Evolutionary conservation across 1,139 yeast genomes (phyloP), one percentile per base, ranked within the genome.

Genomic region (Taphrina betulina): DNA sequence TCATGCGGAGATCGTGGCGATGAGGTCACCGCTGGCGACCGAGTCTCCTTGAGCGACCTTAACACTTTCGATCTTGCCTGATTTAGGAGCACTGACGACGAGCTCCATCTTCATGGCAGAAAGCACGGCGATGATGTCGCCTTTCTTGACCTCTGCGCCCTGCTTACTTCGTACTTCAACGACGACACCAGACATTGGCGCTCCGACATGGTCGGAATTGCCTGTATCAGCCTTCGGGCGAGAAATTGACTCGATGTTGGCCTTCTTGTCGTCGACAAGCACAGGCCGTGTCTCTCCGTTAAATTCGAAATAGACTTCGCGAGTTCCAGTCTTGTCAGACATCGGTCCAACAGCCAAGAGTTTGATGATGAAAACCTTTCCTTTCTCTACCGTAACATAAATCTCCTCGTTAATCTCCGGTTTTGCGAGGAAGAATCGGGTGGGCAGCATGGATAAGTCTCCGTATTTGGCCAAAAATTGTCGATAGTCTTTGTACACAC

Each of bases 51-150:
- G 95, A 71, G 83, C 83, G 63, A 89, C 84, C 58, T 78, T 69
- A 34, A 92, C 78, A 28, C 84, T 85, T 53, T 85, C 83, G 60
- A 94, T 82, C 68, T 78, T 80, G 69, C 98, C 99, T 60, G 84
- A 78, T 61, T 81, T 83, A 56, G 95, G 95, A 7, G 99, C 92
- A 69, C 90, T 80, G 65, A 92, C 90, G 54, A 92, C 95, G 97
- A 92, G 92, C 76, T 92, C 99, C 98, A 94, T 94, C 81, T 94
- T 94, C 99, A 92, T 94, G 63, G 99, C 98, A 68, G 94, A 83
- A 68, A 92, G 78, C 28, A 92, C 96, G 58, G 95, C 95, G 65
- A 92, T 72, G 41, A 96, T 94, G 69, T 92, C 96, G 64, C 99
- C 98, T 80, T 90, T 92, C 79, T 86, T 88, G 63, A 94, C 95